Evolutionary conservation across 2,329 filamentous ascomycete species (phyloP), one percentile per base, ranked within the genome.

Genomic region (Harringtonia aguacate): DNA sequence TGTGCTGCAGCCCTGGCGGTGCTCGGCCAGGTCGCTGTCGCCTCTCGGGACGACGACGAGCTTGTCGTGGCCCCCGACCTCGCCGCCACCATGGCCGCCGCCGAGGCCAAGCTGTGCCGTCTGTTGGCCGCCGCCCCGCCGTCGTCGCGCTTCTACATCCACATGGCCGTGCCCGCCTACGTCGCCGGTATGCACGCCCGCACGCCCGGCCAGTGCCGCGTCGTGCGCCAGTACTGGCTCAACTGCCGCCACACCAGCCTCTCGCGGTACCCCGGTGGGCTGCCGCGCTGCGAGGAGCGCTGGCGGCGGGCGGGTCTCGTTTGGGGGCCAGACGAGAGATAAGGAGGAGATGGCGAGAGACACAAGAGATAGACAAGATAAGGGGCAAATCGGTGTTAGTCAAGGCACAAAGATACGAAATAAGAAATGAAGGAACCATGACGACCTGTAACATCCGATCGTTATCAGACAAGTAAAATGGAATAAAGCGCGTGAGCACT

Each of bases 131-230:
- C 52, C 0, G 57, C 58, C 7, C 52, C 58, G 2, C 46, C 58
- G 1, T 55, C 53, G 1, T 67, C 63, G 1, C 55, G 53, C 7
- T 65, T 61, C 46, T 66, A 65, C 46, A 58, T 62, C 28, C 63
- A 67, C 44, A 51, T 67, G 49, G 64, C 62, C 2, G 57, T 58
- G 0, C 55, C 61, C 0, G 61, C 60, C 0, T 66, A 62, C 38
- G 45, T 67, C 4, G 58, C 61, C 1, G 62, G 58, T 0, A 62
- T 64, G 47, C 54, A 62, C 30, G 62, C 61, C 1, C 59, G 50
- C 6, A 56, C 54, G 0, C 28, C 22, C 0, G 44, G 48, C 13
- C 63, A 67, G 20, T 65, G 64, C 37, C 55, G 58, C 5, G 48
- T 57, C 3, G 52, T 67, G 14, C 54, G 61, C 8, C 46, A 41